Evolutionary conservation across 2,329 filamentous ascomycete species (phyloP), one percentile per base, ranked within the genome.

Genomic region (Stachybotrys chlorohalonatus): DNA sequence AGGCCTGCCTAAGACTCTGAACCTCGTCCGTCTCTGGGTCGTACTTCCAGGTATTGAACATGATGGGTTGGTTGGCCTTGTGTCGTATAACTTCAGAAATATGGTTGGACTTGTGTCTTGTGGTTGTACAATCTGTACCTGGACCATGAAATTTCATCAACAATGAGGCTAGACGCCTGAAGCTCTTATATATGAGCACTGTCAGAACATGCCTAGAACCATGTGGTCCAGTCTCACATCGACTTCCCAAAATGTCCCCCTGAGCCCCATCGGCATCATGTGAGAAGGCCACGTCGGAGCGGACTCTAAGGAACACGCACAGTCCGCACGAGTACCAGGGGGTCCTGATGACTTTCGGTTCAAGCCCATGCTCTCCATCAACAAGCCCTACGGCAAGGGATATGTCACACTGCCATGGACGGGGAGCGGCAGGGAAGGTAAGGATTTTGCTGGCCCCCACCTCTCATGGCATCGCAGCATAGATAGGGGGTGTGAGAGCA

Each of bases 21-120:
- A 73, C 64, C 59, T 72, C 63, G 49, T 67, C 62, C 42, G 68
- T 71, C 59, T 71, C 69, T 3, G 66, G 67, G 54, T 71, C 68
- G 60, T 70, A 70, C 58, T 70, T 72, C 67, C 68, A 72, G 11
- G 70, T 72, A 15, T 64, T 65, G 56, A 72, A 72, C 70, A 72
- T 70, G 51, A 51, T 58, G 49, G 53, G 52, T n/a, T 7, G 36
- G 8, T 42, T 42, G 8, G 9, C 13, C 13, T 42, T 42, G 36
- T 9, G 36, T 42, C 13, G 36, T 24, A 24, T 24, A 24, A 24
- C 24, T 24, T 24, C 24, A 24, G 24, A 24, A 4, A 24, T 24
- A 24, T 7, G 36, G 8, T 42, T 42, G 8, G 9, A 9, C 13
- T 42, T 42, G 36, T 9, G 36, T 2, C 6, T 9, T 9, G 8